Evolutionary conservation across 495 filamentous ascomycete species (phyloP), one percentile per base, ranked within the genome.

Genomic region (Talaromyces stipitatus): DNA sequence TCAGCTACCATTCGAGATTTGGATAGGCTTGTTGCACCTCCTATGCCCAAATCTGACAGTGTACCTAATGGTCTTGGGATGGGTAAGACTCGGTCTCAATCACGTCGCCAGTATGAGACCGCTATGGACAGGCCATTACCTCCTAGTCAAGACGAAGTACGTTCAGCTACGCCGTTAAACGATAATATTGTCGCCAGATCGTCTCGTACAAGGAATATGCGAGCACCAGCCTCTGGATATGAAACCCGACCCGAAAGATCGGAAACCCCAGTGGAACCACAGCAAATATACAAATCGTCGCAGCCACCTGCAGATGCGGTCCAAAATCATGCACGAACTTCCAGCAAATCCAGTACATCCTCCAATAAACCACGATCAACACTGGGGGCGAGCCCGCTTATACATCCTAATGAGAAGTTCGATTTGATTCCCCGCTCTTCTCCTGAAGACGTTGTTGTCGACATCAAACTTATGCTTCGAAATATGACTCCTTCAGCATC

Each of bases 81-180:
- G 30, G 75, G 72, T 24, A 78, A 78, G 61, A 78, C 75, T 18
- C 65, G 75, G 24, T 76, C 75, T n/a, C 73, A 78, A 57, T 75
- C 75, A 29, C 47, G 56, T 16, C 71, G 73, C 6, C 62, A 63
- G 50, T 52, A 76, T 50, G 71, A 74, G 59, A 68, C 69, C 14
- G 69, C 70, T 18, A 64, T 51, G 23, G 65, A 72, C 58, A 65
- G 61, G 11, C 47, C 57, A 7, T 38, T 56, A 14, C 53, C 65
- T 1, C 24, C 62, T 0, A 23, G 56, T 11, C 48, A 59, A 1
- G 66, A 58, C 55, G 69, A 73, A n/a, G 60, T 63, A 18, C 62
- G 62, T 8, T 52, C 60, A 36, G 58, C 69, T 7, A 45, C 66
- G 46, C 55, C 59, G 7, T 20, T 55, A 2, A 69, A 72, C 8